Base-by-base conservation (phyloP, 345 rosid species). In the Zanthoxylum bungeanum region DNA sequence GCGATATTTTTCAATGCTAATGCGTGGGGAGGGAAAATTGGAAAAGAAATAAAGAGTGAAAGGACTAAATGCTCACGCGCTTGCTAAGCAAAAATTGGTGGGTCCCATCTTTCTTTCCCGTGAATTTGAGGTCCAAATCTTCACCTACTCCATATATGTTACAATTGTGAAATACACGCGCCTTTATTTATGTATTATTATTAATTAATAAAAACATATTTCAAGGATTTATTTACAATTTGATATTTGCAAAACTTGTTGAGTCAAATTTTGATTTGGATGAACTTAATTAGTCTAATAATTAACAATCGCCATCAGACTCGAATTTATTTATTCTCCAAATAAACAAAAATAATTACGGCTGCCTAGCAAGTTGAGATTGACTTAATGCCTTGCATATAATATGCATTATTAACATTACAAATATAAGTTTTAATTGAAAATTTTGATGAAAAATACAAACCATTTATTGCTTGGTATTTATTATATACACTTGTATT, bases 1-100 rank as follows among this genome's bases (percentile, higher is more conserved):
- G n/a, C n/a, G n/a, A n/a, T n/a, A n/a, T n/a, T n/a, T n/a, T n/a
- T n/a, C n/a, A n/a, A n/a, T n/a, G n/a, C n/a, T n/a, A 60, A 36
- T 21, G 28, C 65, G 64, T 30, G 61, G 46, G 66, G 34, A 2
- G 10, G 31, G 21, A 39, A 14, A 62, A n/a, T n/a, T n/a, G n/a
- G n/a, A n/a, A n/a, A n/a, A n/a, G n/a, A n/a, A n/a, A n/a, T n/a
- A n/a, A n/a, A n/a, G n/a, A n/a, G n/a, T n/a, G n/a, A n/a, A n/a
- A n/a, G n/a, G n/a, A n/a, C n/a, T n/a, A n/a, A n/a, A n/a, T n/a
- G 49, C 49, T 40, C 66, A 40, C 66, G 66, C 51, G 66, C 66
- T 16, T 1, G 5, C 21, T 3, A 3, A 14, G 40, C 33, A 22
- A 62, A 5, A 14, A 11, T 11, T 62, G 5, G 51, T 12, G 51